A percentile compares a stretch with the other conserved stretches of the same genome.
phyloP scores from a whole-genome alignment of 495 filamentous ascomycete genomes.

The Penicillium desertorum region DNA sequence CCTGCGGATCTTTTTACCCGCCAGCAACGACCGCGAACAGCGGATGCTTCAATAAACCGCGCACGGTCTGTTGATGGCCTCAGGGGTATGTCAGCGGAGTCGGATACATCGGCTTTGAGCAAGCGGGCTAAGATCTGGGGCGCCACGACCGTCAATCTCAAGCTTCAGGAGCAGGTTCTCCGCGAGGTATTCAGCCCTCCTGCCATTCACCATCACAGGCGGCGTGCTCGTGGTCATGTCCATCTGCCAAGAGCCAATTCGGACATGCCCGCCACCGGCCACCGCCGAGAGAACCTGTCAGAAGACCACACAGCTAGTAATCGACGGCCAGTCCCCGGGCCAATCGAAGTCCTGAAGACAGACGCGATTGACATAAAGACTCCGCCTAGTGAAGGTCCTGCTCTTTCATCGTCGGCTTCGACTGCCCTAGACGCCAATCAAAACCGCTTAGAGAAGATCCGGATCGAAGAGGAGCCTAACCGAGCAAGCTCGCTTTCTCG shows the following conservation, averaged over 20 bases:
- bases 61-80: conserved; percentile 24
- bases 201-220: conserved; percentile 65
- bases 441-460: conserved; percentile 36
- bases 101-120: conserved; percentile 28
- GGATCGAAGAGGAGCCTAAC: conserved; percentile 30
- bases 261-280: conserved; percentile 27
- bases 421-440: conserved; percentile 42
- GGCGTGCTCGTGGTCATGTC: conserved; percentile 62
- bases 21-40: conserved; percentile 32
- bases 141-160: conserved; percentile 88
- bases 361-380: conserved; percentile 36
- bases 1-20: conserved; percentile 71
- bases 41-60: conserved; percentile 25
- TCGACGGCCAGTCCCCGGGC: conserved; percentile 20
- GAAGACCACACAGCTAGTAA: conserved; percentile 34
- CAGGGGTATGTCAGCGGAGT: conserved; percentile 15
- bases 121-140: conserved; percentile 75
- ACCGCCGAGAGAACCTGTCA: conserved; percentile 33
- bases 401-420: conserved; percentile 46
- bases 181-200: conserved; percentile 90
- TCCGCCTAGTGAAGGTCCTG: conserved; percentile 25
- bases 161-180: conserved; percentile 86
- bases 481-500: conserved; percentile 38
- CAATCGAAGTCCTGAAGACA: conserved; percentile 21
- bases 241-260: conserved; percentile 48